A percentile compares a stretch with the other conserved stretches of the same genome.
These are phyloP conservation scores for Dothideomycetidae sp. DNA, from an alignment of 2,329 filamentous ascomycete species.

Conservation along the genomic window DNA sequence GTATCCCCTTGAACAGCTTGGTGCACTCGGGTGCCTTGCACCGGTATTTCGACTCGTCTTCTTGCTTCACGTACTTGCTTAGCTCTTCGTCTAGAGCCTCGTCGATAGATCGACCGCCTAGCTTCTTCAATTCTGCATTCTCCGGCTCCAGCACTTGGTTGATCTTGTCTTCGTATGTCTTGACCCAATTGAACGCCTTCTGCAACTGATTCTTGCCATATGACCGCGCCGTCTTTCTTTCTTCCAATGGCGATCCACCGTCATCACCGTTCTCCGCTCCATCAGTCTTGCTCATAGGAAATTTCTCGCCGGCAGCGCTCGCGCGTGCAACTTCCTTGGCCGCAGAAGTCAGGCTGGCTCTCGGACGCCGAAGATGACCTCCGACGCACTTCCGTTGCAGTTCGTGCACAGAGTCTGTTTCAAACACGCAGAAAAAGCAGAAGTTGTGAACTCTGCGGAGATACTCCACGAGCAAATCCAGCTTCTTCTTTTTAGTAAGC, in stretches of 20 bases:
- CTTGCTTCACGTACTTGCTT: conserved; percentile 79
- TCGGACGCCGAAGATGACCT: conserved; percentile 85
- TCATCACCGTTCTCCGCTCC: conserved; percentile 36
- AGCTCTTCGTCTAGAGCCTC: conserved; percentile 81
- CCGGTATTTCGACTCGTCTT: conserved; percentile 91
- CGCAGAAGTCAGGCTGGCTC: conserved; percentile 67
- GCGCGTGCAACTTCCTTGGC: conserved; percentile 76
- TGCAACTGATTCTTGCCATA: conserved; percentile 58
- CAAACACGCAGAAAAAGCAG: conserved; percentile 99
- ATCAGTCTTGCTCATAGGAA: conserved; percentile 46
- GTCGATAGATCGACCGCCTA: conserved; percentile 75
- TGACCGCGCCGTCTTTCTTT: conserved; percentile 55
- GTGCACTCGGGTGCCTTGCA: conserved; percentile 94
- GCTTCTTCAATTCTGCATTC: conserved; percentile 71
- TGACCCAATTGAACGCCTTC: conserved; percentile 96
- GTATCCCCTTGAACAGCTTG: conserved; percentile 92
- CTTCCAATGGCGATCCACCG: conserved; percentile 48
- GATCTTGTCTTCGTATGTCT: conserved; percentile 95
- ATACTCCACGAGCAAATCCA: conserved; percentile 93
- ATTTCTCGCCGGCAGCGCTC: conserved; percentile 67
- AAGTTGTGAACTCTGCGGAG: conserved; percentile 94
- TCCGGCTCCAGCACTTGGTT: conserved; percentile 85
- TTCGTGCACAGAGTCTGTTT: conserved; percentile 94
- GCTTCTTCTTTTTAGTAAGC: conserved; percentile 85
- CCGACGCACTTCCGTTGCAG: conserved; percentile 90